Percentiles rank a stretch among this genome's conserved stretches.
phyloP scores from a whole-genome alignment of 495 filamentous ascomycete genomes.

The Hypoxylon crocopeplum region DNA sequence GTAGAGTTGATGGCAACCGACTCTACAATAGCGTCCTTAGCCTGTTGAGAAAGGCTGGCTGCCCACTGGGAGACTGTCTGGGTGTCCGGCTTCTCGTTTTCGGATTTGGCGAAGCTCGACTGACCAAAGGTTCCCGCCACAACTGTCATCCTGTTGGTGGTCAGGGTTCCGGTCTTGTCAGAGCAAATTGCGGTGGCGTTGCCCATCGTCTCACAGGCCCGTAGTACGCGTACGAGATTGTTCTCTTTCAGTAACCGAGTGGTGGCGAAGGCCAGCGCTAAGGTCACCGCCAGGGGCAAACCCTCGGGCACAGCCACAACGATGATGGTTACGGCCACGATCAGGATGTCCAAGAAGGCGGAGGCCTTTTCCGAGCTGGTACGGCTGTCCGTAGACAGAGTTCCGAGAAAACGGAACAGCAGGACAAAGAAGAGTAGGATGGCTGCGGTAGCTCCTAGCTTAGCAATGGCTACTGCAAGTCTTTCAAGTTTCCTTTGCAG shows the following conservation, averaged over 20 bases:
- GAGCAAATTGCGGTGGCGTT: constrained; percentile 86
- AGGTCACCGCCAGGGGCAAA: constrained; percentile 79
- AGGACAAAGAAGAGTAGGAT: constrained; percentile 76
- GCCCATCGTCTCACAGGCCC: constrained; percentile 87
- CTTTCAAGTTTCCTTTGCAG: constrained; percentile 78
- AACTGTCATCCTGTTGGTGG: constrained; percentile 77
- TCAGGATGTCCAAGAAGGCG: constrained; percentile 79
- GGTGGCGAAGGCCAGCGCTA: constrained; percentile 82
- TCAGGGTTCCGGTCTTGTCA: constrained; percentile 86
- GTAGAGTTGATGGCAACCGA: constrained; percentile 78
- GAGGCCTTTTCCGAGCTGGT: constrained; percentile 70
- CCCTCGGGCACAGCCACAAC: constrained; percentile 88
- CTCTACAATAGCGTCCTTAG: constrained; percentile 64
- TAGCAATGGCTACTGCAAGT: constrained; percentile 79
- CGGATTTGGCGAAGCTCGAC: constrained; percentile 61
- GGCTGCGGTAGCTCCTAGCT: constrained; percentile 73
- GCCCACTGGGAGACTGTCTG: constrained; percentile 65
- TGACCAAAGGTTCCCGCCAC: constrained; percentile 72
- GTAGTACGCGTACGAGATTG: constrained; percentile 77
- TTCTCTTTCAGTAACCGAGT: constrained; percentile 82
- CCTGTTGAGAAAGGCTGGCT: constrained; percentile 57
- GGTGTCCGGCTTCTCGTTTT: constrained; percentile 25
- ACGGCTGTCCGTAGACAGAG: constrained; percentile 54
- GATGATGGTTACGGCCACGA: constrained; percentile 80
- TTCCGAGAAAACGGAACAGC: constrained; percentile 77